These are phyloP conservation scores for Psidium guajava DNA, from an alignment of 345 rosid genomes.

Conservation along the genomic window DNA sequence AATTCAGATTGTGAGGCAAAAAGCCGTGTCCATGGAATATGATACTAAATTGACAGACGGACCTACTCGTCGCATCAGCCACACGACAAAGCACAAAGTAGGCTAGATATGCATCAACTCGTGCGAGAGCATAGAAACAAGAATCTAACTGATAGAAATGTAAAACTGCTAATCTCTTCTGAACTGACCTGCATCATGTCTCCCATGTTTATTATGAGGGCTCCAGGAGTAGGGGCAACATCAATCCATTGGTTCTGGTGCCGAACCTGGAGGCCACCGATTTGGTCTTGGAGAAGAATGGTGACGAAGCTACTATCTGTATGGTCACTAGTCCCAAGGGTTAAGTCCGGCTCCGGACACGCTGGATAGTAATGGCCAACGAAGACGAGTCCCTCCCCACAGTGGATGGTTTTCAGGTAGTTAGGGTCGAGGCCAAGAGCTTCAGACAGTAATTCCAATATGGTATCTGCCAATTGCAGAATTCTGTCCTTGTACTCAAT, in stretches of 20 bases:
- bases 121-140: background rate
- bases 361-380: conserved; percentile 24
- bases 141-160: background rate
- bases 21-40: background rate
- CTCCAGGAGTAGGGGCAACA: conserved; percentile 6
- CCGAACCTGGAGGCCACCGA: conserved; percentile 28
- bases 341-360: conserved; percentile 31
- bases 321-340: conserved; percentile 19
- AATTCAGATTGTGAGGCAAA: background rate
- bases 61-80: background rate
- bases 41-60: background rate
- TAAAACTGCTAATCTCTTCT: background rate
- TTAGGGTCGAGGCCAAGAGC: conserved; percentile 17
- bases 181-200: conserved; percentile 15
- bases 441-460: conserved; percentile 23
- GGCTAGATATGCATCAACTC: background rate
- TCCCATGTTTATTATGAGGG: conserved; percentile 16
- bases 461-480: background rate
- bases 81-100: background rate
- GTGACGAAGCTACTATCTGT: conserved; percentile 15
- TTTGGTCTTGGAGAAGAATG: conserved; percentile 21
- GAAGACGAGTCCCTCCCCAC: conserved; percentile 8
- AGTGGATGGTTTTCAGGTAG: conserved; percentile 10
- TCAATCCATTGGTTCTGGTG: conserved; percentile 17
- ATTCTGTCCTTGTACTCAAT: conserved; percentile 9